A percentile compares a stretch with the other conserved stretches of the same genome.
phyloP scores from a whole-genome alignment of 2,329 filamentous ascomycete species.

The Nothopassalora personata region DNA sequence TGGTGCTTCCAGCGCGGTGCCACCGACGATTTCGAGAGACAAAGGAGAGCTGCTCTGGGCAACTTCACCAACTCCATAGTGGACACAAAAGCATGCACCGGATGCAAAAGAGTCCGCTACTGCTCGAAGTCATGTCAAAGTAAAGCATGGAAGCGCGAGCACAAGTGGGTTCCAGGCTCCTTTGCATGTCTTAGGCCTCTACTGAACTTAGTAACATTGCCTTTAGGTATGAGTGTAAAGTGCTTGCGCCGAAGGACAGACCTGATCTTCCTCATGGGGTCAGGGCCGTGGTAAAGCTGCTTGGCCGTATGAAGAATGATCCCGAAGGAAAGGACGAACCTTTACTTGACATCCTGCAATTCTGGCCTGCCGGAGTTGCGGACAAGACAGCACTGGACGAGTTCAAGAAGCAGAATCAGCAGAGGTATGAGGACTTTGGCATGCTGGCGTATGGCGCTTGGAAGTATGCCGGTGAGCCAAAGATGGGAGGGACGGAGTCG shows the following conservation, averaged over 20 bases:
- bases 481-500: slow-evolving; percentile 21
- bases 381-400: slow-evolving; percentile 43
- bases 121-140: slow-evolving; percentile 58
- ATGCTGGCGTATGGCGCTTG: slow-evolving; percentile 52
- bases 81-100: slow-evolving; percentile 51
- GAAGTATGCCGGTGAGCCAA: slow-evolving; percentile 43
- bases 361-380: slow-evolving; percentile 15
- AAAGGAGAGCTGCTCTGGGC: slow-evolving; percentile 27
- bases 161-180: slow-evolving; percentile 38
- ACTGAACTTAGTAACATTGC: too few relatives aligned
- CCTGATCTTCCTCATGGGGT: slow-evolving; percentile 50
- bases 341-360: slow-evolving; percentile 23
- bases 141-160: slow-evolving; percentile 53
- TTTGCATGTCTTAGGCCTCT: too few relatives aligned
- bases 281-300: slow-evolving; percentile 51
- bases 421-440: slow-evolving; percentile 46
- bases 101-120: slow-evolving; percentile 55
- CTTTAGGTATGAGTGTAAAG: slow-evolving; percentile 48
- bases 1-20: slow-evolving; percentile 45
- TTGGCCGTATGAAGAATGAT: slow-evolving; percentile 31
- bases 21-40: slow-evolving; percentile 24
- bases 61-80: slow-evolving; percentile 18
- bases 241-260: slow-evolving; percentile 40
- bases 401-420: slow-evolving; percentile 38
- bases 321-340: slow-evolving; percentile 21